Evolutionary conservation across 495 filamentous ascomycete genomes (phyloP), one percentile per base, ranked within the genome.

Genomic region (Xylaria flabelliformis): DNA sequence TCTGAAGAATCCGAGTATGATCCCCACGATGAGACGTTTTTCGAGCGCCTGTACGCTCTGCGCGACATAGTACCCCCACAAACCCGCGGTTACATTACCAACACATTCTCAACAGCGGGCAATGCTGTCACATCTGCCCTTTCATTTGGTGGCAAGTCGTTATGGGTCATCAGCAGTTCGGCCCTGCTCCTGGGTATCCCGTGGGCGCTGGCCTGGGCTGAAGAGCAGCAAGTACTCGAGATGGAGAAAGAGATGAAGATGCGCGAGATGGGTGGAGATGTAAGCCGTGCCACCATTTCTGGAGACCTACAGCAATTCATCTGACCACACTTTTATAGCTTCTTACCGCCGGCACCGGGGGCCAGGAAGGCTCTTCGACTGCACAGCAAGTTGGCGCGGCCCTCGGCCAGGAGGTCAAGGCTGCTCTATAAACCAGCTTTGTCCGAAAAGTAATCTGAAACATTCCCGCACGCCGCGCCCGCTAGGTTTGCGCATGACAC

Each of bases 211-310:
- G 94, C 94, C 55, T 94, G 93, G 82, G 89, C 91, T 65, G 97
- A 99, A 86, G 96, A 99, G 83, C 94, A 98, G 87, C 91, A 97
- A 86, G 88, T 96, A 78, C 85, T 93, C 71, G 95, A 97, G 87
- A 94, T 96, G 94, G 96, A 98, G 89, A 90, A 92, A 83, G 95
- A 98, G 86, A 92, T 95, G 90, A 90, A 91, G 82, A 95, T 97
- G 92, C 89, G 93, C 77, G 90, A 93, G 87, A 89, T 90, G 81
- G 92, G 87, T 46, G 76, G 81, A 42, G 86, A 79, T 59, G 77
- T 79, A 62, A 71, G 74, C 42, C 21, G 2, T 53, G 12, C 24
- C 17, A 32, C 26, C 36, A 7, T 26, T 21, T 9, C 32, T 50
- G n/a, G 59, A 58, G n/a, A 46, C 29, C 12, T 70, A 10, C 12